Evolutionary conservation across 2,329 filamentous ascomycete genomes (phyloP), one percentile per base, ranked within the genome.

Genomic region (Colletotrichum trifolii): DNA sequence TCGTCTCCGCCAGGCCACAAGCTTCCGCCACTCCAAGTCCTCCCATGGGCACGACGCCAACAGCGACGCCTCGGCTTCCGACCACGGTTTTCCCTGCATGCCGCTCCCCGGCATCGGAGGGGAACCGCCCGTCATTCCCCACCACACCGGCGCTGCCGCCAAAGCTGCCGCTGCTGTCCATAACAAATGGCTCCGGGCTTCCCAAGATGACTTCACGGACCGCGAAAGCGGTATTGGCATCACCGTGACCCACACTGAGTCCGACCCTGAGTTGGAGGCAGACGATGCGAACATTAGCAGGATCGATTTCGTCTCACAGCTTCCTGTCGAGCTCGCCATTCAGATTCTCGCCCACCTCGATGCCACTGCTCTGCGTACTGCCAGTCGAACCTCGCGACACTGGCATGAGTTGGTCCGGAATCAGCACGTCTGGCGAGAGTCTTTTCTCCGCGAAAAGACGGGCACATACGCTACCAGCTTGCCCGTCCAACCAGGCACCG

Each of bases 201-300:
- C 73, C 17, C 70, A 72, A 2, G 83, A 86, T 2, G 83, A 84
- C 15, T 69, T 66, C 13, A 86, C 84, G 68, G 87, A 90, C 68
- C 79, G 83, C 34, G 87, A 90, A 75, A 90, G 88, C 69, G 87
- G 87, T 17, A 89, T 90, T 56, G 87, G 87, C 38, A 89, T 90
- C 54, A 79, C 82, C 1, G 75, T 89, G 2, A 83, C 83, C 2
- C 74, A 80, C 15, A 76, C 79, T 15, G 79, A 79, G 4, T 68
- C 74, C 1, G 78, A 79, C 34, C 74, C 75, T 4, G 78, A 81
- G 13, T 72, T 76, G 2, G 71, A 74, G 11, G 74, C 73, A 8
- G 73, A 76, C 38, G 77, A 78, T 36, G 71, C 76, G 17, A 75
- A 71, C 55, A 86, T 87, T 64, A 83, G 80, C 72, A 81, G 82